Evolutionary conservation across 2,329 filamentous ascomycete genomes (phyloP), one percentile per base, ranked within the genome.

Genomic region (Fusarium mangiferae): DNA sequence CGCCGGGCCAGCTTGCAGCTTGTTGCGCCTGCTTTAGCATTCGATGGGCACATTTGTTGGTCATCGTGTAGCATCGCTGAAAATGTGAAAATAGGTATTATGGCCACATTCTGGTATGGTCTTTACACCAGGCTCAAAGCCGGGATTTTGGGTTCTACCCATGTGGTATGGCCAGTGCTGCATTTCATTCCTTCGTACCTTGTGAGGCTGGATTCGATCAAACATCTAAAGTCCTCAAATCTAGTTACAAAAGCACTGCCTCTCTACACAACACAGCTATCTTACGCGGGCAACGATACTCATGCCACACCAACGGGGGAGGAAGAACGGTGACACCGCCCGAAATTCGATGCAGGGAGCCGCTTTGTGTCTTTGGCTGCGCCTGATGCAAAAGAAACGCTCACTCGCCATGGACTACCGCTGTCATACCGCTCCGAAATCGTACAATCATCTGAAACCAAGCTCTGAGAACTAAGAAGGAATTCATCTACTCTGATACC

Each of bases 401-500:
- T 72, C 76, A 73, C 62, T 74, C 77, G 69, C 74, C 76, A 73
- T 79, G 58, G 68, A 65, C 52, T 77, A 60, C 78, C 76, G 78
- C 65, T 62, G 78, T 80, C 72, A 62, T 58, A 80, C 75, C 65
- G 64, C 62, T 59, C 54, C 60, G 52, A 58, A 73, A 77, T 70
- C 77, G 78, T 80, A 73, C 76, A 68, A 79, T 79, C 70, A 75
- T 79, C 63, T 80, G 78, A 80, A 80, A 80, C 78, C 60, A 64
- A 58, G 49, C 48, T 56, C 70, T 69, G 68, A 72, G 63, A 57
- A 70, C 65, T 54, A 64, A 59, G 56, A 61, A 62, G 57, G 46
- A 55, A 44, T 54, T 46, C 38, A 51, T 56, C 63, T 52, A 41
- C 55, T 49, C 35, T 62, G 48, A 61, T 52, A 52, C 58, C 58